These are phyloP conservation scores for Solanum hybrid DNA, from an alignment of 305 asterid species.

Conservation along the genomic window DNA sequence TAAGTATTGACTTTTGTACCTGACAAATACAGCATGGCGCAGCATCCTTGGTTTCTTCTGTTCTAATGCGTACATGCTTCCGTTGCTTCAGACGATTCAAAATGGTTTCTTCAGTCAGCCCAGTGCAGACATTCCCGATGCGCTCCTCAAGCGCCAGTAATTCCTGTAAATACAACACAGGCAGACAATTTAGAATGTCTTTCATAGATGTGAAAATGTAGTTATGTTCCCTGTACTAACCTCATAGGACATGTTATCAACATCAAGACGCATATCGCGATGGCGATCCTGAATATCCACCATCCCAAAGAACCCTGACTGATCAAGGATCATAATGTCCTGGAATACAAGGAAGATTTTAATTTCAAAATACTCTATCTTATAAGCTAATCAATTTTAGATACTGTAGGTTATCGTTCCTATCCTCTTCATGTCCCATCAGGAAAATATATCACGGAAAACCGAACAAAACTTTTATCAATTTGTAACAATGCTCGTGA, in stretches of 20 bases:
- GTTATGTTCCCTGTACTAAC: conserved; percentile 17
- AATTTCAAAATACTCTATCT: neutral
- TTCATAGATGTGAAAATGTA: neutral
- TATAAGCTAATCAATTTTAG: neutral
- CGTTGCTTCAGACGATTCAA: conserved; percentile 45
- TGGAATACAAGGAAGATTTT: conserved; percentile 12
- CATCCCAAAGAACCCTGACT: conserved; percentile 66
- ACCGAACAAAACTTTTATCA: neutral
- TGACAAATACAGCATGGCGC: conserved; percentile 94
- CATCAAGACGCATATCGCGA: conserved; percentile 90
- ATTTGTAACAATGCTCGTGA: neutral
- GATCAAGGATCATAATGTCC: conserved; percentile 91
- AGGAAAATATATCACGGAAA: neutral
- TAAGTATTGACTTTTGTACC: conserved; percentile 24
- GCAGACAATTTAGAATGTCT: neutral
- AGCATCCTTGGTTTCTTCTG: conserved; percentile 28
- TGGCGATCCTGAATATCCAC: conserved; percentile 66
- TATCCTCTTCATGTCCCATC: neutral
- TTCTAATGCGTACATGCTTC: conserved; percentile 15
- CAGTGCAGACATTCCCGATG: conserved; percentile 82
- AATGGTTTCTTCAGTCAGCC: conserved; percentile 64
- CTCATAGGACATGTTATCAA: conserved; percentile 99
- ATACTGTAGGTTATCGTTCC: neutral
- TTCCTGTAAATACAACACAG: conserved; percentile 38
- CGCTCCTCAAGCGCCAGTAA: conserved; percentile 81